phyloP scores from a whole-genome alignment of 1,139 yeast species.

The Taiozyma onychis region DNA sequence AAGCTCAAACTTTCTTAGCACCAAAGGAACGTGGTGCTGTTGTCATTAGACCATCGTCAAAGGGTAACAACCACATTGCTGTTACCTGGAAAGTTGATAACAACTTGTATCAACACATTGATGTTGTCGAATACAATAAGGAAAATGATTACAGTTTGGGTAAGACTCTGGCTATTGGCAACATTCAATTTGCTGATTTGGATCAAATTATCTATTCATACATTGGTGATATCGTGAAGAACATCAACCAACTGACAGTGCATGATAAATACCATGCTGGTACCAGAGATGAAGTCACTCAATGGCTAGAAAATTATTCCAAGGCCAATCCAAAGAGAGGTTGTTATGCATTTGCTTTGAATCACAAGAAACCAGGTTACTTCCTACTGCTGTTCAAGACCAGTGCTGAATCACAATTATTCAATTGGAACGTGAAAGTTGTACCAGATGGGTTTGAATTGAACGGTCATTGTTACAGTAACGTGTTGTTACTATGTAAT shows the following conservation, averaged over 20 bases:
- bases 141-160: constrained; percentile 59
- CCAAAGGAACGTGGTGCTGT: constrained; percentile 87
- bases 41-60: constrained; percentile 91
- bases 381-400: constrained; percentile 80
- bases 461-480: constrained; percentile 77
- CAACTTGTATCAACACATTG: constrained; percentile 85
- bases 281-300: constrained; percentile 70
- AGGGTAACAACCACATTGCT: constrained; percentile 82
- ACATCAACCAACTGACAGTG: constrained; percentile 77
- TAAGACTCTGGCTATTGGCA: constrained; percentile 61
- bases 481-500: constrained; percentile 81
- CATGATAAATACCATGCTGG: constrained; percentile 90
- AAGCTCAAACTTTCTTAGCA: constrained; percentile 92
- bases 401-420: constrained; percentile 63
- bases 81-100: constrained; percentile 96
- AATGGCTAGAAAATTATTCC: constrained; percentile 85
- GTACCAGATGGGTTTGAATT: constrained; percentile 82
- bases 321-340: constrained; percentile 88
- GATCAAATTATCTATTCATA: constrained; percentile 92
- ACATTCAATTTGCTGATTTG: constrained; percentile 69
- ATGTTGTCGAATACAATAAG: constrained; percentile 70
- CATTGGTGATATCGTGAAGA: constrained; percentile 76
- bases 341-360: constrained; percentile 87
- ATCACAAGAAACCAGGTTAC: constrained; percentile 90
- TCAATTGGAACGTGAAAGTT: constrained; percentile 87